These are phyloP conservation scores for Wickerhamomyces strasburgensis DNA, from an alignment of 805 yeast genomes.

Conservation along the genomic window DNA sequence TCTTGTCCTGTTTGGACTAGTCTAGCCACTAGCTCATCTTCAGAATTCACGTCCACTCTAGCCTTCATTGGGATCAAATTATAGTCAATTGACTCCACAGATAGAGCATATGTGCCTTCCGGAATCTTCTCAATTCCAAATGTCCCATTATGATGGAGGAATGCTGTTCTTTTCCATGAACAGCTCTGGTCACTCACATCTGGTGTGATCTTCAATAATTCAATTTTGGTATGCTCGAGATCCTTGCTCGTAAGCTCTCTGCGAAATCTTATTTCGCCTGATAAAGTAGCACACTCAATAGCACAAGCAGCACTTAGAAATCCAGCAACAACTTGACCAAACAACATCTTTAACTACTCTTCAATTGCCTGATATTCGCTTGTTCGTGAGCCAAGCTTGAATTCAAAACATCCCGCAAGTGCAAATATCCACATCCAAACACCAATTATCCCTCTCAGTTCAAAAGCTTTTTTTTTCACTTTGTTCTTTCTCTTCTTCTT, in stretches of 20 bases:
- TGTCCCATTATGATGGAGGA: constrained; percentile 10
- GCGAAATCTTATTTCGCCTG: constrained; percentile 14
- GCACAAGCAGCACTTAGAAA: background rate
- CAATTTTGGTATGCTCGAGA: constrained; percentile 12
- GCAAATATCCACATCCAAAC: background rate
- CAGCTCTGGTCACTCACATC: background rate
- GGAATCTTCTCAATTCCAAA: constrained; percentile 15
- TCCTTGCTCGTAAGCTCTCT: constrained; percentile 12
- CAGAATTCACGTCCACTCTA: constrained; percentile 13
- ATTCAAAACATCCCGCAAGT: background rate
- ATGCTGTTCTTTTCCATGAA: constrained; percentile 6
- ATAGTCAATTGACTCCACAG: constrained; percentile 16
- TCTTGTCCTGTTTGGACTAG: constrained; percentile 10
- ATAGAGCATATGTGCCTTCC: constrained; percentile 17
- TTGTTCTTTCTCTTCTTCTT: background rate
- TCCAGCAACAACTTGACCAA: background rate
- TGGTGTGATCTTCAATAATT: constrained; percentile 7
- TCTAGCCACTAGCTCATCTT: constrained; percentile 12
- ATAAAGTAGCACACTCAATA: constrained; percentile 8
- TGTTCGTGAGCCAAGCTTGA: no score
- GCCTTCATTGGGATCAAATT: constrained; percentile 22
- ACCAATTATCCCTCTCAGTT: background rate
- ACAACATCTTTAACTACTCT: background rate
- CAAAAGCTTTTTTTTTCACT: background rate
- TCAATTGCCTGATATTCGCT: no score